phyloP scores from a whole-genome alignment of 2,329 filamentous ascomycete species.

The Phialophora expanda region DNA sequence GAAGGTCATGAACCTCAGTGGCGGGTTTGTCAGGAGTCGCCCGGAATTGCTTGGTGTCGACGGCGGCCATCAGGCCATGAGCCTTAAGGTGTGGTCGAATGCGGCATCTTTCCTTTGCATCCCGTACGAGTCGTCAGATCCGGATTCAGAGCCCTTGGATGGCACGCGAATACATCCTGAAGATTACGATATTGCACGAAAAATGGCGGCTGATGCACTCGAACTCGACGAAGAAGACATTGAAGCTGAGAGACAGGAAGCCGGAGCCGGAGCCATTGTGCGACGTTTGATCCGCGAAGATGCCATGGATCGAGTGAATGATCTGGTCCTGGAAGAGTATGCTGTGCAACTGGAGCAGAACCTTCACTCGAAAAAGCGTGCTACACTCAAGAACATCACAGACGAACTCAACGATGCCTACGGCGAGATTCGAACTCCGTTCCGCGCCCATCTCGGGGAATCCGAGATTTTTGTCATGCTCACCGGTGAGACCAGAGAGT shows the following conservation, averaged over 20 bases:
- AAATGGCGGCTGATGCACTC: conserved; percentile 96
- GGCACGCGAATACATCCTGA: conserved; percentile 97
- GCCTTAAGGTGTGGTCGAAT: conserved; percentile 92
- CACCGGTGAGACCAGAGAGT: conserved; percentile 87
- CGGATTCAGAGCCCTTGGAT: conserved; percentile 87
- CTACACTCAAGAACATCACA: conserved; percentile 93
- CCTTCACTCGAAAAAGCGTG: conserved; percentile 91
- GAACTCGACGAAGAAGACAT: conserved; percentile 98
- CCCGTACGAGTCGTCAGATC: conserved; percentile 80
- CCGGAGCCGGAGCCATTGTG: conserved; percentile 86
- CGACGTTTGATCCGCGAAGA: conserved; percentile 94
- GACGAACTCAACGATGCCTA: conserved; percentile 91
- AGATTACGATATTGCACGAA: conserved; percentile 96
- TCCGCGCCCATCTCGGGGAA: conserved; percentile 65
- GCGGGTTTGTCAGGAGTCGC: conserved; percentile 80
- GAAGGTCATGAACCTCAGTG: conserved; percentile 91
- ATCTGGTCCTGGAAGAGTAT: conserved; percentile 94
- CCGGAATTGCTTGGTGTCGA: conserved; percentile 88
- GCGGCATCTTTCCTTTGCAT: conserved; percentile 95
- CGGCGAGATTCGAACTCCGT: conserved; percentile 87
- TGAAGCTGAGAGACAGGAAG: conserved; percentile 89
- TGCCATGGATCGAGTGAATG: conserved; percentile 92
- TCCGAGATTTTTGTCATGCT: conserved; percentile 95
- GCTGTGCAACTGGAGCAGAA: conserved; percentile 93
- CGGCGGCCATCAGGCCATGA: conserved; percentile 80